These are phyloP conservation scores for Zelonia costaricensis DNA, from an alignment of 208 protist genomes.

Conservation along the genomic window DNA sequence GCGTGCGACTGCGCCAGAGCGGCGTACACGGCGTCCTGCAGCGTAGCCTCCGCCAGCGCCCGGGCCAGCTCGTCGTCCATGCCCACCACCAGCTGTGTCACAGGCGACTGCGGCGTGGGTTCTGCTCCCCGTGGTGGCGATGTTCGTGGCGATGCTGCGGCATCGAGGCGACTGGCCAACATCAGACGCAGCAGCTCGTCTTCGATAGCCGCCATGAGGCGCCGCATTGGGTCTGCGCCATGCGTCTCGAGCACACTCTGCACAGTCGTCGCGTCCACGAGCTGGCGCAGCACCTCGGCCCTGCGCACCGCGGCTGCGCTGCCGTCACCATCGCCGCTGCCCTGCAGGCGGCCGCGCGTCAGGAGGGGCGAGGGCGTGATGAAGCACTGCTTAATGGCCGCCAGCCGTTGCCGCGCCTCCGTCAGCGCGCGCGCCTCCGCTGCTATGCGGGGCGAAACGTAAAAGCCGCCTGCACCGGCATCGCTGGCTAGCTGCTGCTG, in stretches of 20 bases:
- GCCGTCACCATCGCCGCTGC: slow-evolving; percentile 4
- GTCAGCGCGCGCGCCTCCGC: slow-evolving; percentile 42
- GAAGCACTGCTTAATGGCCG: slow-evolving; percentile 29
- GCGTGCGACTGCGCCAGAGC: background rate
- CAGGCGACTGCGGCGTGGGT: no score
- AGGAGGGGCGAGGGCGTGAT: slow-evolving; percentile 1
- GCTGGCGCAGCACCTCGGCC: background rate
- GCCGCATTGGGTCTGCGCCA: slow-evolving; percentile 9
- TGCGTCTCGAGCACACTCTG: slow-evolving; percentile 14
- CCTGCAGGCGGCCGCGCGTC: background rate
- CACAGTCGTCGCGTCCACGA: slow-evolving; percentile 13
- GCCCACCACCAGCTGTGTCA: no score
- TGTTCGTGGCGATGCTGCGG: background rate
- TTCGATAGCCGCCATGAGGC: slow-evolving; percentile 15
- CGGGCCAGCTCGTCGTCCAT: slow-evolving; percentile 2
- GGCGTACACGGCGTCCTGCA: slow-evolving; percentile 11
- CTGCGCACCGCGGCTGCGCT: background rate
- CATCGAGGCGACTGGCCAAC: background rate
- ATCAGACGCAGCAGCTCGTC: slow-evolving; percentile 23
- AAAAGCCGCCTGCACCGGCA: slow-evolving; percentile 1
- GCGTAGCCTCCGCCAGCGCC: slow-evolving; percentile 15
- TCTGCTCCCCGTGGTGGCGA: background rate
- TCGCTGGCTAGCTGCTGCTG: slow-evolving; percentile 1
- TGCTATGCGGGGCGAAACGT: slow-evolving; percentile 31
- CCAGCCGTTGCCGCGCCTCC: slow-evolving; percentile 47